phyloP scores from a whole-genome alignment of 768 basidiomycete genomes.

The Kwoniella dendrophila region DNA sequence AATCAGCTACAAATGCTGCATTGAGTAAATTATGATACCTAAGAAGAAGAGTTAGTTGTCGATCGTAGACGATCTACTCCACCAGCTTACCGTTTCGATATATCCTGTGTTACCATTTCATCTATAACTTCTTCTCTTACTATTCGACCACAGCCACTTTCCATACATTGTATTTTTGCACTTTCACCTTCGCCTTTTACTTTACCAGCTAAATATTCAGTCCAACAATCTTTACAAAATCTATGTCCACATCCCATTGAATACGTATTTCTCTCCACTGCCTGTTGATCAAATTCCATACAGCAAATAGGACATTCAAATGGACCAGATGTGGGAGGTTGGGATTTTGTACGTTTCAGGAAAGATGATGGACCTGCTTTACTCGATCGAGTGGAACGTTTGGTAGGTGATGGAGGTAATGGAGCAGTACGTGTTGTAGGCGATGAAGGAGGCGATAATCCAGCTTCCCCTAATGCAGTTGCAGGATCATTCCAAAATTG shows the following conservation, averaged over 20 bases:
- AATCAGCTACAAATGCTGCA: constrained; percentile 85
- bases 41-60: constrained; percentile 46
- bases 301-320: constrained; percentile 95
- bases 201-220: constrained; percentile 74
- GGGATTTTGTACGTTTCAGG: constrained; percentile 13
- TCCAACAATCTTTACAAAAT: constrained; percentile 85
- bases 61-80: too few relatives aligned
- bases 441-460: constrained; percentile 62
- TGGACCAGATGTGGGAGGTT: constrained; percentile 57
- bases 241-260: constrained; percentile 78
- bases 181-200: constrained; percentile 65
- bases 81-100: constrained; percentile 56
- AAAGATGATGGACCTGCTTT: constrained; percentile 41
- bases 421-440: constrained; percentile 48
- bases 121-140: constrained; percentile 57
- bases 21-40: constrained; percentile 87
- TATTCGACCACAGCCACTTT: constrained; percentile 56
- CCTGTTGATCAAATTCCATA: constrained; percentile 60
- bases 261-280: constrained; percentile 65
- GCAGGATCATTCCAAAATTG: constrained; percentile 93
- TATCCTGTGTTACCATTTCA: constrained; percentile 63
- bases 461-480: constrained; percentile 71
- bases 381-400: constrained; percentile 44
- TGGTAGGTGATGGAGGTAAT: constrained; percentile 56
- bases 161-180: constrained; percentile 59